Evolutionary conservation across 768 basidiomycete genomes (phyloP), one percentile per base, ranked within the genome.

Genomic region (Naganishia friedmannii): DNA sequence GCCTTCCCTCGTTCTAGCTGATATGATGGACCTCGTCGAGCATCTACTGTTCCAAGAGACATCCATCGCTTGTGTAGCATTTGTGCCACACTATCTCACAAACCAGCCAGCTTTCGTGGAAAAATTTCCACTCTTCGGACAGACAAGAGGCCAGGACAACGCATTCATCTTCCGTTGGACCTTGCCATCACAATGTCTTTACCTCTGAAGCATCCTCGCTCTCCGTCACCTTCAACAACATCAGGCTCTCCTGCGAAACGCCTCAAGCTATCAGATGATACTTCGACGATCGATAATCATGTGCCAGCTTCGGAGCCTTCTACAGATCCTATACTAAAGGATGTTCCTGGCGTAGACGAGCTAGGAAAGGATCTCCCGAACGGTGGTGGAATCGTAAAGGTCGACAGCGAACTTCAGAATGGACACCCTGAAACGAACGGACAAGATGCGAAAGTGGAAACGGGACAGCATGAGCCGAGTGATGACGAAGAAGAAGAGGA

Each of bases 401-500:
- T 57, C 28, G 51, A 71, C 9, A 32, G n/a, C 31, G 15, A 17
- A 34, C 10, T 37, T 37, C 51, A 23, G 5, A 55, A 37, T 34
- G 39, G 32, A 31, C 51, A 17, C 21, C 66, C 68, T 48, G 73
- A 65, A 65, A 70, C 71, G n/a, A 51, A 57, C 39, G 72, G 55
- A 57, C 26, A 53, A 53, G 68, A 67, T 58, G 29, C 58, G 13
- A 55, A 69, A 19, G 34, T 23, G 28, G 23, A 26, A 21, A 32
- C 8, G 8, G 72, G 72, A n/a, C 72, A 68, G 13, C 66, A 53
- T 17, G 77, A 75, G 17, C 73, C 74, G 5, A 74, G 71, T 42
- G 75, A 75, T 37, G 73, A 75, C 8, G 81, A 80, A 54, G 79
- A 79, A 28, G 78, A 79, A 29, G 78, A 80, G 42, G 74, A 77